Percentiles rank a stretch among this genome's conserved stretches.
These are phyloP conservation scores for Moelleriella libera DNA, from an alignment of 2,329 filamentous ascomycete species.

Conservation along the genomic window DNA sequence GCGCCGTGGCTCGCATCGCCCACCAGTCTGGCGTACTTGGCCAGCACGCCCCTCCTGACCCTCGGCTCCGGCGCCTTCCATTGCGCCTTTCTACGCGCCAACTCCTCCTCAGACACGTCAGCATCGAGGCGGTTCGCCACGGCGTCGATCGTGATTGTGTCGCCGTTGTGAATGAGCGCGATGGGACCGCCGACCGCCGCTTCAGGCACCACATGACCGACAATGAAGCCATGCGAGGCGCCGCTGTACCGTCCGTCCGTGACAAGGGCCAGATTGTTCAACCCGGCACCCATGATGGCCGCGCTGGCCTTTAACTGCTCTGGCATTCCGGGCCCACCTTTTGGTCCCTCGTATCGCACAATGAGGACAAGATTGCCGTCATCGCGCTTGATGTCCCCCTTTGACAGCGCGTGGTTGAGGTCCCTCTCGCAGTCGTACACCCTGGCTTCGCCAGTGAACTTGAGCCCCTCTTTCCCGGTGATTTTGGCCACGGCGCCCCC, in stretches of 20 bases:
- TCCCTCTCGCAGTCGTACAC: constrained; percentile 80
- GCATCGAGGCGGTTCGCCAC: constrained; percentile 61
- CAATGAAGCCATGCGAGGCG: constrained; percentile 82
- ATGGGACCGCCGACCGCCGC: constrained; percentile 82
- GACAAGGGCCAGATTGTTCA: constrained; percentile 79
- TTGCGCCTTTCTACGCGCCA: constrained; percentile 43
- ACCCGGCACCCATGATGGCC: constrained; percentile 81
- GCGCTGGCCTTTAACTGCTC: constrained; percentile 83
- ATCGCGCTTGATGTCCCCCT: constrained; percentile 36
- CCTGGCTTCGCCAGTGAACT: constrained; percentile 65
- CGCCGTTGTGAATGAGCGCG: constrained; percentile 66
- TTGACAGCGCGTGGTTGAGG: constrained; percentile 64
- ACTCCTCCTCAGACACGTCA: constrained; percentile 54
- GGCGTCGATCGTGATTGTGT: constrained; percentile 76
- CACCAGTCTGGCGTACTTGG: constrained; percentile 80
- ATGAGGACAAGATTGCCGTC: constrained; percentile 75
- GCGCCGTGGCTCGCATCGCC: constrained; percentile 86
- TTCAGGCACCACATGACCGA: constrained; percentile 86
- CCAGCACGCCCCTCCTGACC: constrained; percentile 71
- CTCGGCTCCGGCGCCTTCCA: constrained; percentile 61
- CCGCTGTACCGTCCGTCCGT: constrained; percentile 87
- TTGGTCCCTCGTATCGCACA: constrained; percentile 87
- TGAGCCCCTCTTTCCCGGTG: constrained; percentile 82
- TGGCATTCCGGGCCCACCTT: constrained; percentile 90
- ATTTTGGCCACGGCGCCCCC: constrained; percentile 90